Evolutionary conservation across 441 rosid species (phyloP).

Genomic region (Arabidopsis hybrid): DNA sequence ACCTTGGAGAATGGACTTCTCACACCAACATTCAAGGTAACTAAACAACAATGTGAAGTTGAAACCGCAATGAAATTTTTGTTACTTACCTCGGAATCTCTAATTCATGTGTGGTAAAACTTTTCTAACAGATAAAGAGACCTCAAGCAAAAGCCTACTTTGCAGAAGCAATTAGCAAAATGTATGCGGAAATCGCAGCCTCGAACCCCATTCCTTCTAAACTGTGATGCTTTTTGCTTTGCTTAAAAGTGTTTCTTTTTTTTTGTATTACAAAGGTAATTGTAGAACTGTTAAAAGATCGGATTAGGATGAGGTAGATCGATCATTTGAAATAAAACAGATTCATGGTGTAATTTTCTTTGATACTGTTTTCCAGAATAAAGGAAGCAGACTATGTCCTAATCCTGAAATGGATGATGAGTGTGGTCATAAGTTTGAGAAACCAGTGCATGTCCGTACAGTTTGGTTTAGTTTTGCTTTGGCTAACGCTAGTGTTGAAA

Average conservation of each 20-base stretch:
- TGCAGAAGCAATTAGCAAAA: slow-evolving; percentile 59
- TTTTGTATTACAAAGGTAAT: not conserved
- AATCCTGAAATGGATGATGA: not conserved
- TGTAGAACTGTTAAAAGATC: slow-evolving; percentile 7
- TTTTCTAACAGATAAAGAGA: slow-evolving; percentile 59
- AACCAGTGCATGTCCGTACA: too few relatives aligned
- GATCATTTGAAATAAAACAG: not conserved
- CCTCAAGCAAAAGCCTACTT: slow-evolving; percentile 71
- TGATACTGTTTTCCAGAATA: not conserved
- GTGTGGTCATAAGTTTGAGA: not conserved
- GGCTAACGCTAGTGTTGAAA: too few relatives aligned
- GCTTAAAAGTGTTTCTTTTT: not conserved
- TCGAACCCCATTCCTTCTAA: slow-evolving; percentile 46
- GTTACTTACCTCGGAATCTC: slow-evolving; percentile 2
- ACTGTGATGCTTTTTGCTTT: slow-evolving; percentile 31
- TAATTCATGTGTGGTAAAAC: not conserved
- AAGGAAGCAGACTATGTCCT: slow-evolving; percentile 5
- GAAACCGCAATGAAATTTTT: not conserved
- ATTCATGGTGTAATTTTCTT: slow-evolving; percentile 8
- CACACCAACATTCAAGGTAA: slow-evolving; percentile 80
- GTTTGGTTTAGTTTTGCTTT: too few relatives aligned
- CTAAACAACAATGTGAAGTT: not conserved
- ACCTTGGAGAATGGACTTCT: slow-evolving; percentile 68
- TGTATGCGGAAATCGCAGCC: slow-evolving; percentile 65
- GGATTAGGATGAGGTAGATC: slow-evolving; percentile 20